Base-by-base conservation (phyloP, 805 yeast genomes). In the Sugiyamaella smithiae region DNA sequence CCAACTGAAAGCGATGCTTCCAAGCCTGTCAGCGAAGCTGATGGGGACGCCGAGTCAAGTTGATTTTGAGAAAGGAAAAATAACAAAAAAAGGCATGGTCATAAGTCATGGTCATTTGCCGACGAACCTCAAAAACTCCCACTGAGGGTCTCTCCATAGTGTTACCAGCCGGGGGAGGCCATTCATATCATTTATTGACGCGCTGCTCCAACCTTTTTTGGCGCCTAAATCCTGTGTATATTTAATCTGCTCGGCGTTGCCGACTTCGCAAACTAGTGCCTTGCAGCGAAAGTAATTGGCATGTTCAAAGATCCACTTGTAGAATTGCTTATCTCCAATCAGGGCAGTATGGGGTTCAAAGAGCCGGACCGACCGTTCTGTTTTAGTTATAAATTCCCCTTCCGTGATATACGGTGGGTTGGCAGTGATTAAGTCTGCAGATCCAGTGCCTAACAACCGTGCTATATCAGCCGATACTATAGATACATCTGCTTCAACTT, bases 401-500 rank as follows among this genome's bases (percentile, higher is more conserved):
- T 25, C 5, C 0, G 87, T 80, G 4, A 90, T 82, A 61, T 91
- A 91, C 0, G 99, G 99, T 0, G 99, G 99, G 57, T 91, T 91
- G n/a, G 96, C 79, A 0, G 83, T 75, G 0, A 93, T 61, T 2
- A 91, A 46, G 50, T 84, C 85, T 17, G 14, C 12, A 16, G 12
- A 5, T 12, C 9, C 16, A 14, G 22, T 5, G 12, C 8, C 6
- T 4, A 14, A 5, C 9, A 14, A 12, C 20, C 40, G 16, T 25
- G 14, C 35, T 14, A 42, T 26, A 43, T 48, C 25, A 37, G 50
- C 28, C 5, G 51, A 9, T 25, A n/a, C 14, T 42, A 43, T 16
- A 17, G 53, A 52, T 47, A 54, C 20, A 44, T 51, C 44, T n/a
- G 31, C 47, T 4, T 36, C 24, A 40, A 8, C 14, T 31, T 51